phyloP scores from a whole-genome alignment of 164 flowering plant genomes.

The Sedum album region DNA sequence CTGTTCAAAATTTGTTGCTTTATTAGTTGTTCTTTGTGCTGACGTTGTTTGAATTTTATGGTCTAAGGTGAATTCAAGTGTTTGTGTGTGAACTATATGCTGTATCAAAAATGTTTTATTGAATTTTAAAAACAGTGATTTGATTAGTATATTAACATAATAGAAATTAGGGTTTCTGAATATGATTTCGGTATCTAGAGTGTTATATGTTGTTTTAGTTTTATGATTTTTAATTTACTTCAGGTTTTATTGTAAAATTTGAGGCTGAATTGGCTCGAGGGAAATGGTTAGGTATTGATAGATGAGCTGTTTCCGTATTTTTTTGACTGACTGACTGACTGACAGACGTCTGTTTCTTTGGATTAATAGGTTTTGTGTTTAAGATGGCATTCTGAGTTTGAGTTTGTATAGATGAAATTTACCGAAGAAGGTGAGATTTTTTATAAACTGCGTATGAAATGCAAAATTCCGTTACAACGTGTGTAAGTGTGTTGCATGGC shows the following conservation, averaged over 20 bases:
- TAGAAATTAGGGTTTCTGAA: not conserved
- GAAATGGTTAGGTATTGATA: not conserved
- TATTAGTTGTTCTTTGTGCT: not conserved
- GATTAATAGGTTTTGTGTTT: not conserved
- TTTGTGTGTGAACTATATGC: not conserved
- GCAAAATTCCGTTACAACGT: not conserved
- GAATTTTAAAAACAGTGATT: not conserved
- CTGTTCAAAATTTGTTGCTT: not conserved
- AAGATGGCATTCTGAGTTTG: not conserved
- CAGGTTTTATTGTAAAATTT: not conserved
- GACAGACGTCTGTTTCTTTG: not conserved
- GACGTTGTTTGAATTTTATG: not conserved
- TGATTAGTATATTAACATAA: not conserved
- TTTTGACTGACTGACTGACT: too few relatives aligned
- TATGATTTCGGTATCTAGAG: not conserved
- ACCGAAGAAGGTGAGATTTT: not conserved
- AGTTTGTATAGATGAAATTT: not conserved
- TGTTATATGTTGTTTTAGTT: not conserved
- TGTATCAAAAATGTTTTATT: not conserved
- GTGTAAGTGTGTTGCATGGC: conserved; percentile 28
- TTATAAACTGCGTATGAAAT: not conserved
- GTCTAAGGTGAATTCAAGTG: not conserved
- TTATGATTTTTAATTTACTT: not conserved
- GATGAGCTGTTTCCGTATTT: conserved; percentile 13
- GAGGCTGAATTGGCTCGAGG: too few relatives aligned